Conservation (phyloP, 345 rosid genomes). For the Trapa incisa region DNA sequence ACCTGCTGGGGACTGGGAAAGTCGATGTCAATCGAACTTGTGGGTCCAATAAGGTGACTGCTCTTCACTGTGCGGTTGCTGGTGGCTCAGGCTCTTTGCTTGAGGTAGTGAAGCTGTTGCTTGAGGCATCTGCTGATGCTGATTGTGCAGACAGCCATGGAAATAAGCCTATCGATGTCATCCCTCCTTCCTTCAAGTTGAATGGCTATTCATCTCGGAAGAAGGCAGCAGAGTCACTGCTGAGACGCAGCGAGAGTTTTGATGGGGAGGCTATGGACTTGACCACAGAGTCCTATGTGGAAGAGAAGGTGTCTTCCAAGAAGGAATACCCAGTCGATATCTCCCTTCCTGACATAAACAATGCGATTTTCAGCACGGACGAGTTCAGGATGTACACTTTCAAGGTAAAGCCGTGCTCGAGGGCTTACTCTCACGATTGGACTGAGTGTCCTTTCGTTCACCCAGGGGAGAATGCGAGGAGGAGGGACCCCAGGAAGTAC, state of each 20-base stretch:
- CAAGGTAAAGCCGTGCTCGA: slow-evolving; percentile 93
- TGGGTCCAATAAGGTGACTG: slow-evolving; percentile 64
- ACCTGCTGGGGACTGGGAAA: slow-evolving; percentile 37
- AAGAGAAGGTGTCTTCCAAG: slow-evolving; percentile 47
- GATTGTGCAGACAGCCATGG: slow-evolving; percentile 42
- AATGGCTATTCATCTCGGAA: slow-evolving; percentile 22
- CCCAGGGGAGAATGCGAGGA: slow-evolving; percentile 97
- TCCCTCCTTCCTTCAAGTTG: slow-evolving; percentile 28
- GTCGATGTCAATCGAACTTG: slow-evolving; percentile 54
- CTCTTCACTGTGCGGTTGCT: slow-evolving; percentile 88
- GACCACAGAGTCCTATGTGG: slow-evolving; percentile 16
- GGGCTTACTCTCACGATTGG: slow-evolving; percentile 99
- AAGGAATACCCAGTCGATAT: slow-evolving; percentile 79
- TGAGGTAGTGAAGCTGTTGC: slow-evolving; percentile 53
- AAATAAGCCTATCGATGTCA: slow-evolving; percentile 54
- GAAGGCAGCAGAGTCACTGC: slow-evolving; percentile 44
- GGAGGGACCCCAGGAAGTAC: slow-evolving; percentile 88
- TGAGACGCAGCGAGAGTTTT: slow-evolving; percentile 28
- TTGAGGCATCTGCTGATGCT: slow-evolving; percentile 56
- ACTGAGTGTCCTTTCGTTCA: slow-evolving; percentile 98
- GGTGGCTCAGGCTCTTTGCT: slow-evolving; percentile 45
- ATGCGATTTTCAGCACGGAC: slow-evolving; percentile 70
- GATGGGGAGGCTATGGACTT: slow-evolving; percentile 11
- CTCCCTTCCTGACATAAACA: slow-evolving; percentile 78
- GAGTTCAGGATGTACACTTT: slow-evolving; percentile 92